Conservation (phyloP, 768 basidiomycete genomes). For the Hericium coralloides region DNA sequence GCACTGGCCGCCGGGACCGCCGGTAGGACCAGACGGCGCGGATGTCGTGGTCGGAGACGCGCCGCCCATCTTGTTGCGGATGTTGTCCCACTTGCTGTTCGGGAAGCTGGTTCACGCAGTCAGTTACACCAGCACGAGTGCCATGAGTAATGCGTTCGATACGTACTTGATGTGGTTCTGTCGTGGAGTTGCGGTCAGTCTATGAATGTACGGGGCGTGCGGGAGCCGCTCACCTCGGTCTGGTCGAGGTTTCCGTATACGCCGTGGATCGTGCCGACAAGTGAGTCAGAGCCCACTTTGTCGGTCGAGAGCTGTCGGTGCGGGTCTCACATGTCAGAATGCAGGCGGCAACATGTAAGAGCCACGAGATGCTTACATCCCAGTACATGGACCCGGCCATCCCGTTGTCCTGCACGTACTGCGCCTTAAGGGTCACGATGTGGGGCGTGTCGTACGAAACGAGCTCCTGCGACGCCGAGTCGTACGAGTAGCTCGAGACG, state of each 20-base stretch:
- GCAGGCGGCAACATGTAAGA: too few species aligned
- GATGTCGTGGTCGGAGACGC: conserved; percentile 9
- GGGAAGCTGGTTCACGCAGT: conserved; percentile 37
- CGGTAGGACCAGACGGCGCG: conserved; percentile 19
- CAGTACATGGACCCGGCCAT: conserved; percentile 72
- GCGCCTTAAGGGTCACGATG: conserved; percentile 55
- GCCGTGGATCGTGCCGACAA: conserved; percentile 40
- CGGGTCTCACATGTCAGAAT: neutral
- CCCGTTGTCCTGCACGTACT: conserved; percentile 51
- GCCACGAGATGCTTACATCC: conserved; percentile 31
- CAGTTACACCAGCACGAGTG: neutral
- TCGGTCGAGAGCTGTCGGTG: conserved; percentile 42
- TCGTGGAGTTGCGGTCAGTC: neutral
- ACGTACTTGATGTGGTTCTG: conserved; percentile 53
- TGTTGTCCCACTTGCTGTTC: conserved; percentile 63
- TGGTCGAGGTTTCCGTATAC: conserved; percentile 47
- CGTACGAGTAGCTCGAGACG: conserved; percentile 74
- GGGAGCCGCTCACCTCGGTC: conserved; percentile 28
- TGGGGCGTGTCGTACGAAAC: conserved; percentile 72
- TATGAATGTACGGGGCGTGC: neutral
- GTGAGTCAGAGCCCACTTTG: conserved; percentile 47
- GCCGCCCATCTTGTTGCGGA: conserved; percentile 51
- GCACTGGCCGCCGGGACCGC: conserved; percentile 27
- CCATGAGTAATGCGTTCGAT: neutral
- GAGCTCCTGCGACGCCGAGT: conserved; percentile 53